Conservation (phyloP, 2,329 filamentous ascomycete species). For the Monosporascus sp. region DNA sequence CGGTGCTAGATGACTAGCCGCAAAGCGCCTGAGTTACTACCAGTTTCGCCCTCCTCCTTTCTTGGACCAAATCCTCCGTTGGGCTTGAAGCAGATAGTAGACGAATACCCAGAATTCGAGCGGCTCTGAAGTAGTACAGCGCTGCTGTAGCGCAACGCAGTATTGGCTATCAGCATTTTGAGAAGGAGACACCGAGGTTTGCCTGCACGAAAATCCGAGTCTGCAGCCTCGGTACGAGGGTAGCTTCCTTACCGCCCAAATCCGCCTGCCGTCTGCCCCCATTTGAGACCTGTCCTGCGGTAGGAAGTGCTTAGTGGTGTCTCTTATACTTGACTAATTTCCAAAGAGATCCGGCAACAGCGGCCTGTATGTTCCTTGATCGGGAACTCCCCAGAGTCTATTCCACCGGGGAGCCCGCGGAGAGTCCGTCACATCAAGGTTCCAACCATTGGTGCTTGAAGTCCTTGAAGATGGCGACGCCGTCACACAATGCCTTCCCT, state of each 20-base stretch:
- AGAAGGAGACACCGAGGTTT: constrained; percentile 18
- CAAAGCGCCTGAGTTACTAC: not conserved
- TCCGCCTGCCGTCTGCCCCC: constrained; percentile 19
- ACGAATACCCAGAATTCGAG: constrained; percentile 4
- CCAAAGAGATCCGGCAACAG: constrained; percentile 16
- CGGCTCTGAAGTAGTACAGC: constrained; percentile 22
- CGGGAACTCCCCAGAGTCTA: constrained; percentile 30
- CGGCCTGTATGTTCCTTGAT: constrained; percentile 36
- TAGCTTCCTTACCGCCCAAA: constrained; percentile 17
- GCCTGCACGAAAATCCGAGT: constrained; percentile 15
- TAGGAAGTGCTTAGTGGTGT: constrained; percentile 16
- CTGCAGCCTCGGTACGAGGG: constrained; percentile 21
- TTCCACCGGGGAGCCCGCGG: constrained; percentile 33
- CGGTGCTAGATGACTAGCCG: constrained; percentile 14
- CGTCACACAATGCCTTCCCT: constrained; percentile 51
- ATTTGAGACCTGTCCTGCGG: constrained; percentile 14
- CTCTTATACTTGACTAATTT: constrained; percentile 17
- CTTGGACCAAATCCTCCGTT: not conserved
- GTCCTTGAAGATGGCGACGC: constrained; percentile 45
- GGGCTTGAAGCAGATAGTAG: not conserved
- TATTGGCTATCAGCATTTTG: constrained; percentile 14
- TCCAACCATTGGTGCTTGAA: constrained; percentile 26
- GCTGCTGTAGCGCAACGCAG: constrained; percentile 18
- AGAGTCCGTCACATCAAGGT: constrained; percentile 29
- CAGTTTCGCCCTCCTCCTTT: not conserved